phyloP scores from a whole-genome alignment of 2,329 filamentous ascomycete species.

The Sporothrix brasiliensis region DNA sequence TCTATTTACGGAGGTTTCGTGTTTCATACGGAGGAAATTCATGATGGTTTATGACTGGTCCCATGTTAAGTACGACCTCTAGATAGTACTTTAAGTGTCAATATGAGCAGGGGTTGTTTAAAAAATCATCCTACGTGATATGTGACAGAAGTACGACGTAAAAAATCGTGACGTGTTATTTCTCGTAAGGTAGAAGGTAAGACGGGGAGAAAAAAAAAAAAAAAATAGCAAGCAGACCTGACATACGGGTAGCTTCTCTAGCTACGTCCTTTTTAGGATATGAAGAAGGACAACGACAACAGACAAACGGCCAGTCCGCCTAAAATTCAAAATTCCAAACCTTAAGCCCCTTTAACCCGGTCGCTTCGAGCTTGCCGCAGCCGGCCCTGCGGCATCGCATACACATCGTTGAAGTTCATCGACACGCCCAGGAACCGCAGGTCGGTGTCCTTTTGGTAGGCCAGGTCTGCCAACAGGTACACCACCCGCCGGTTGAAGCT shows the following conservation, averaged over 20 bases:
- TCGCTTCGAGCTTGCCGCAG: slow-evolving; percentile 31
- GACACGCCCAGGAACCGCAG: slow-evolving; percentile 94
- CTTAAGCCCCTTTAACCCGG: background rate
- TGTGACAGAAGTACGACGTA: background rate
- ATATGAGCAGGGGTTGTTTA: slow-evolving; percentile 15
- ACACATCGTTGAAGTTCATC: slow-evolving; percentile 99
- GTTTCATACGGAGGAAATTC: slow-evolving; percentile 17
- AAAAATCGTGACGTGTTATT: slow-evolving; percentile 5
- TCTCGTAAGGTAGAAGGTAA: background rate
- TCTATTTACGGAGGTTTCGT: slow-evolving; percentile 9
- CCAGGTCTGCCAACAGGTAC: slow-evolving; percentile 82
- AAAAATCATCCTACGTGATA: background rate
- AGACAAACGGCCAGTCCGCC: background rate
- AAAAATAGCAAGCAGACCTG: background rate
- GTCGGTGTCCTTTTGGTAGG: slow-evolving; percentile 91
- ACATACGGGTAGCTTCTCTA: background rate
- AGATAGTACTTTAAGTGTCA: slow-evolving; percentile 9
- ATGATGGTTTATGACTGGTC: slow-evolving; percentile 30
- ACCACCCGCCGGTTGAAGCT: slow-evolving; percentile 80
- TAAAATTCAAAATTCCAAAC: background rate
- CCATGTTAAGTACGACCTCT: slow-evolving; percentile 23
- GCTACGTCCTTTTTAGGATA: background rate
- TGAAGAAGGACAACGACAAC: background rate
- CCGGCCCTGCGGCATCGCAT: slow-evolving; percentile 54
- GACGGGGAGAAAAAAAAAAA: background rate